These are phyloP conservation scores for Breynia disticha DNA, from an alignment of 441 rosid species.

Conservation along the genomic window DNA sequence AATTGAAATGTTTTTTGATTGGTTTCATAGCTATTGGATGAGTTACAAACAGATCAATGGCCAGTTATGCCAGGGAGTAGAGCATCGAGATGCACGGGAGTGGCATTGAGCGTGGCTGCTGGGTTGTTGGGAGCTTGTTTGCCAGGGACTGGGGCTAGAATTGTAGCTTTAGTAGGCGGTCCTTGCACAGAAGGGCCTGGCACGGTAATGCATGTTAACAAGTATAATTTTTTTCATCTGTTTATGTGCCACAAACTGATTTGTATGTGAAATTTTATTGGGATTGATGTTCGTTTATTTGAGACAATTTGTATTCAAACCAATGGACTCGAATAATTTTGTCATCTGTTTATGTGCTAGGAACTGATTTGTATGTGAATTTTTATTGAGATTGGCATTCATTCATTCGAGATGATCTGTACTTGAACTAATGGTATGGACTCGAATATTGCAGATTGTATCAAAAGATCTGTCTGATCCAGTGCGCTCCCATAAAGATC, in stretches of 20 bases:
- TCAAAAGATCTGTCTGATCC: slow-evolving; percentile 97
- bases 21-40: slow-evolving; percentile 72
- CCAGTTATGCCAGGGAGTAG: slow-evolving; percentile 69
- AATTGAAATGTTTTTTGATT: not conserved
- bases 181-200: slow-evolving; percentile 99
- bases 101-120: slow-evolving; percentile 85
- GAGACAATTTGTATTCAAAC: no score
- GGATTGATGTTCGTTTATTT: no score
- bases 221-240: no score
- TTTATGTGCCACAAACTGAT: not conserved
- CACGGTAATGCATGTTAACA: slow-evolving; percentile 49
- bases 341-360: no score
- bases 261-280: no score
- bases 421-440: no score
- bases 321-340: no score
- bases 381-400: no score
- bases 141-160: slow-evolving; percentile 93
- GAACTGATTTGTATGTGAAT: no score
- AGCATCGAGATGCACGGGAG: slow-evolving; percentile 82
- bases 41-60: slow-evolving; percentile 96
- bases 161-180: slow-evolving; percentile 91
- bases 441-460: slow-evolving; percentile 53
- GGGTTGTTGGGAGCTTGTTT: slow-evolving; percentile 90
- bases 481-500: slow-evolving; percentile 98
- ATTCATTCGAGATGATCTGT: no score